Conservation (phyloP, 768 basidiomycete species). For the Mrakia frigida region DNA sequence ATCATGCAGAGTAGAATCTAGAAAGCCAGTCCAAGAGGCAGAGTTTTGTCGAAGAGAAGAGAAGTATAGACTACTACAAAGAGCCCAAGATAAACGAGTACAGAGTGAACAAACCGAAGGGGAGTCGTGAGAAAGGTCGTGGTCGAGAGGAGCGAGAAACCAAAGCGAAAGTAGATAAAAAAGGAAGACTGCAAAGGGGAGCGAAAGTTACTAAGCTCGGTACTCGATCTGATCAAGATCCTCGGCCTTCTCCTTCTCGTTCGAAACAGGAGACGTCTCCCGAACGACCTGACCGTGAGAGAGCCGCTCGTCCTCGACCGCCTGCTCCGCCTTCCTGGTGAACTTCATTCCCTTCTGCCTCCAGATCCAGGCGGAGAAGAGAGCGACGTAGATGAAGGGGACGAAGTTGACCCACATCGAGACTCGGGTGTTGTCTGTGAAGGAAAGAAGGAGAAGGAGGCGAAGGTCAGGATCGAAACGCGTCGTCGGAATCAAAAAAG, state of each 20-base stretch:
- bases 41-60: neutral
- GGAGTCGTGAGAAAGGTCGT: neutral
- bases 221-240: constrained; percentile 18
- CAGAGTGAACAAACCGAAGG: neutral
- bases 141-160: neutral
- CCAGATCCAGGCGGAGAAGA: constrained; percentile 24
- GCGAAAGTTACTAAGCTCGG: neutral
- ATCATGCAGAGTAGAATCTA: neutral
- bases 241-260: constrained; percentile 7
- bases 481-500: too few species aligned
- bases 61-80: neutral
- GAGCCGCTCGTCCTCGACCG: constrained; percentile 7
- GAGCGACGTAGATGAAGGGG: constrained; percentile 25
- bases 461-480: neutral
- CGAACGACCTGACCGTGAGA: constrained; percentile 11
- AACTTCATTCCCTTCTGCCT: constrained; percentile 17
- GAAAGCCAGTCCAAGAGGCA: neutral
- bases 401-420: constrained; percentile 28
- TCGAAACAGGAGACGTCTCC: neutral
- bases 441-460: neutral
- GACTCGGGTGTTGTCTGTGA: constrained; percentile 1
- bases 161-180: too few species aligned
- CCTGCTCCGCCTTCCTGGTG: too few species aligned
- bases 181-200: too few species aligned
- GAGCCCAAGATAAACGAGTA: neutral